phyloP scores from a whole-genome alignment of 140 eudicot genomes.

The Flaveria floridana region DNA sequence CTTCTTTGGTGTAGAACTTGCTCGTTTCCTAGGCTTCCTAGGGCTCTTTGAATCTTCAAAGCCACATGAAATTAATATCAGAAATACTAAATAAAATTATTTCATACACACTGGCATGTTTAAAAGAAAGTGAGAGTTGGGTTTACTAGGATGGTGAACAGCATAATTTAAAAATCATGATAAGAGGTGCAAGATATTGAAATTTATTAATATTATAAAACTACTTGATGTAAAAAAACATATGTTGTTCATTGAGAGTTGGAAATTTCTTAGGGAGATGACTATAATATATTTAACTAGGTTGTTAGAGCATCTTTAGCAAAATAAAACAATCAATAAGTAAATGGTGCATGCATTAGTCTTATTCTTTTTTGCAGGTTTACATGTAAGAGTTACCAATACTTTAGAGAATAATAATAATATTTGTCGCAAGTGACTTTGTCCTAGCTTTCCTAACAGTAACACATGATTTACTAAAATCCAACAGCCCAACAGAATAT shows the following conservation, averaged over 20 bases:
- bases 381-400: not conserved
- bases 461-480: conserved; percentile 19
- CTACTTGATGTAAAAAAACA: not conserved
- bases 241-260: conserved; percentile 7
- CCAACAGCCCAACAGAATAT: not conserved
- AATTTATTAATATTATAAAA: not conserved
- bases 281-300: conserved; percentile 13
- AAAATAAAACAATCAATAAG: not conserved
- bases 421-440: not conserved
- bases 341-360: not conserved
- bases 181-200: not conserved
- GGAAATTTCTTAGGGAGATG: not conserved
- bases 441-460: conserved; percentile 17
- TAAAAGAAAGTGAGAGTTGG: conserved; percentile 5
- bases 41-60: conserved; percentile 57
- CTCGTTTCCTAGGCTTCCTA: conserved; percentile 30
- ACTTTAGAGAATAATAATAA: not conserved
- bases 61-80: not conserved
- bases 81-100: conserved; percentile 5
- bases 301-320: conserved; percentile 16
- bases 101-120: conserved; percentile 1
- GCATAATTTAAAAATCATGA: not conserved
- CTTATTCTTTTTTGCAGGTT: not conserved
- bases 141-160: conserved; percentile 13
- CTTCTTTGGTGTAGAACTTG: conserved; percentile 33